Conservation (phyloP, 2,329 filamentous ascomycete species). For the Diaporthe citriasiana region DNA sequence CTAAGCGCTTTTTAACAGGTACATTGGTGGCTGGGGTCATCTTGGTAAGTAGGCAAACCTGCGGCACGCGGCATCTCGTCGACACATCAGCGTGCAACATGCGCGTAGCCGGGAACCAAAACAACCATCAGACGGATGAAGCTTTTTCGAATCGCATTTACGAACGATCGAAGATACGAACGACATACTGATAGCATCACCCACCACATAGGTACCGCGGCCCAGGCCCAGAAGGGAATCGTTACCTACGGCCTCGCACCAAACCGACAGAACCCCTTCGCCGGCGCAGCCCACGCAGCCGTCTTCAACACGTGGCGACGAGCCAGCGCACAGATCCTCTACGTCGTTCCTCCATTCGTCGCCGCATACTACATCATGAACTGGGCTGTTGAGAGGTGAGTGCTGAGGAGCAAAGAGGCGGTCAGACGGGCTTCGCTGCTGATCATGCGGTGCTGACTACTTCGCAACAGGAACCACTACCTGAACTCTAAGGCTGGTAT, state of each 20-base stretch:
- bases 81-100: background rate
- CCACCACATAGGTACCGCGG: conserved; percentile 33
- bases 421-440: too few species aligned
- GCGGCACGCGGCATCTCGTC: background rate
- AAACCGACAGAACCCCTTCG: conserved; percentile 91
- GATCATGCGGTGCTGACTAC: conserved; percentile 42
- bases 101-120: background rate
- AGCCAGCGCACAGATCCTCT: conserved; percentile 88
- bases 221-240: conserved; percentile 73
- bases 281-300: conserved; percentile 82
- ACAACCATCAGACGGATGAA: background rate
- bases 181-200: conserved; percentile 18
- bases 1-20: conserved; percentile 64
- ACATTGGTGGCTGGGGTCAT: conserved; percentile 80
- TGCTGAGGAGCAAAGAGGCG: conserved; percentile 41
- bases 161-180: conserved; percentile 54
- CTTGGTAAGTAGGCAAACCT: conserved; percentile 73
- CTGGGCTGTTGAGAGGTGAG: conserved; percentile 93
- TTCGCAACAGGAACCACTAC: conserved; percentile 77
- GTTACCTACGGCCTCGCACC: conserved; percentile 81
- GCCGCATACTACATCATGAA: conserved; percentile 85
- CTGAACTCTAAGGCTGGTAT: conserved; percentile 84
- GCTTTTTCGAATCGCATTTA: background rate
- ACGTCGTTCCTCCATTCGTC: conserved; percentile 85
- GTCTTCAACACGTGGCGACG: conserved; percentile 97